Base-by-base conservation (phyloP, 1,284 basidiomycete species). In the Ceratobasidium sp. region DNA sequence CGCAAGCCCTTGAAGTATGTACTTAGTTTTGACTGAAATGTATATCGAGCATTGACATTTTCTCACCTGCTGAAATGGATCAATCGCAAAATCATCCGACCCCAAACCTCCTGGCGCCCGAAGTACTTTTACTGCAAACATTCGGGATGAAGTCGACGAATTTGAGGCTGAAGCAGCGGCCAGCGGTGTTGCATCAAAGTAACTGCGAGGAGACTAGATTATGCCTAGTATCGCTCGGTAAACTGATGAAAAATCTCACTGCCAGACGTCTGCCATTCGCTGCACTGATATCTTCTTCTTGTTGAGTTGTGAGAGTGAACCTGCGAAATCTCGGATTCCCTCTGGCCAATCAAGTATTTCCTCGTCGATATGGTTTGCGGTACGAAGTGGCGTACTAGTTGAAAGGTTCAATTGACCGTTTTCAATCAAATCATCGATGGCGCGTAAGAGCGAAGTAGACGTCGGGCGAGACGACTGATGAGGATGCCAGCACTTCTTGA, bases 201-300 rank as follows among this genome's bases (percentile, higher is more conserved):
- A 45, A 17, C 42, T 45, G 17, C 10, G 42, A 11, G 17, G 42
- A 45, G 10, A 11, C 42, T 17, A 17, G 42, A 10, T 11, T 11
- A 45, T 45, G 42, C 17, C 11, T 11, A 17, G 10, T 45, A 11
- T 45, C 7, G 17, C 42, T 45, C 42, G 17, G 42, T 3, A 45
- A 45, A 10, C 42, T 17, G 17, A 45, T 17, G 17, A 45, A 45
- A 5, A 26, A 26, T 11, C 65, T 67, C 49, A 67, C 65, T 51
- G 28, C 65, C 65, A 67, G 11, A 67, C 65, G 28, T 67, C 65
- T 8, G 65, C 65, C 65, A 67, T 35, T 26, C 49, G 42, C 31
- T 35, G 47, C 28, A 37, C 31, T 51, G 65, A 67, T 31, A 67
- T 51, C 31, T 37, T 67, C 6, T 37, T 54, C 17, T 35, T 67